Evolutionary conservation across 352 stramenopile genomes (phyloP), one percentile per base, ranked within the genome.

Genomic region (Peronospora farinosa): DNA sequence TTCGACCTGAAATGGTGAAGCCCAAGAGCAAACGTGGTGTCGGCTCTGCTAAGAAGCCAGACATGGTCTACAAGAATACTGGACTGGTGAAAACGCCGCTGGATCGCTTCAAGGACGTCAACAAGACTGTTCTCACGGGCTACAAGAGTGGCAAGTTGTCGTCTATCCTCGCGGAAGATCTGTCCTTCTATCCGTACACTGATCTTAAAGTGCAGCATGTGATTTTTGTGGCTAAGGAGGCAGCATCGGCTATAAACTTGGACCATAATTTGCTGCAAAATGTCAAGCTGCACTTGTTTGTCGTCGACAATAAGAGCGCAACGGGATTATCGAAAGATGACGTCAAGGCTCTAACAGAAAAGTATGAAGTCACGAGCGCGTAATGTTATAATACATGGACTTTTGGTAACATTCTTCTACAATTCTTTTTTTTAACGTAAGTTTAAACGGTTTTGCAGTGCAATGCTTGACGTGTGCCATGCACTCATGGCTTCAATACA

Each of bases 11-110:
- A 51, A 66, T 72, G 41, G 51, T 75, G 4, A 83, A 83, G 32
- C 41, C 66, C 31, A 84, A 73, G 51, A 86, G 74, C 49, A 71
- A 67, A 41, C 53, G 68, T 7, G 78, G 78, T 21, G 65, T 88
- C 27, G 67, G 74, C 16, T 88, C 78, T 2, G 61, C 65, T 7
- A 88, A 84, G 42, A 74, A 85, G 30, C 64, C 67, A 12, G 66
- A 67, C 28, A 48, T 80, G 50, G 58, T 51, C 40, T 88, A 75
- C 64, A 73, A 74, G 50, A 74, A 81, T 54, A 71, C 72, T 27
- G 75, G 65, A 13, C 54, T 74, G n/a, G 62, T 89, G 15, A 89
- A 89, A 65, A 86, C 78, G 40, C 78, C 78, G 2, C 60, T 86
- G 65, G 73, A 86, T 7, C 61, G 66, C 33, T 89, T 82, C 42